Conservation (phyloP, 441 rosid genomes). For the Pelargonium citronellum region DNA sequence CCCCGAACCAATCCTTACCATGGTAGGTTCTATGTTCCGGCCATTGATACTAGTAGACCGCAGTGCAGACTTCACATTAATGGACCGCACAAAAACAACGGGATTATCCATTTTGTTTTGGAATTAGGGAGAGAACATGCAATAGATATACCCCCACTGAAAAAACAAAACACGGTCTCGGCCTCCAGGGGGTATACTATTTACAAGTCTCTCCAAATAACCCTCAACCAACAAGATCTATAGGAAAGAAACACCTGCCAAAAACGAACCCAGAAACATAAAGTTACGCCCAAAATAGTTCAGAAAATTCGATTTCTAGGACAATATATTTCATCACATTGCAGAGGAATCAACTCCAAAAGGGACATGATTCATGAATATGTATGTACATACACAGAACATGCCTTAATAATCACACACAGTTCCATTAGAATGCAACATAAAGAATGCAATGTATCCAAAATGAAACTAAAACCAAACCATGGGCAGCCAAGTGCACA, state of each 20-base stretch:
- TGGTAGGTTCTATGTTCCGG: slow-evolving; percentile 40
- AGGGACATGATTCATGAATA: not conserved
- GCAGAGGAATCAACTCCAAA: not conserved
- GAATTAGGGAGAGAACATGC: not conserved
- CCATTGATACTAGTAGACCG: slow-evolving; percentile 50
- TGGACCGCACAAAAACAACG: not conserved
- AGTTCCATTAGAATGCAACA: not conserved
- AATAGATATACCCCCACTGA: slow-evolving; percentile 6
- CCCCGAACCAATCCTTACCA: slow-evolving; percentile 49
- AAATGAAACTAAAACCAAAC: slow-evolving; percentile 5
- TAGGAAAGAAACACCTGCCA: not conserved
- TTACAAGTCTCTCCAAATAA: slow-evolving; percentile 4
- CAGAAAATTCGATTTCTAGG: not conserved
- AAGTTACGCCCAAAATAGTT: not conserved
- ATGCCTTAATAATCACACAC: not conserved
- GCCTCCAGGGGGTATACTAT: not conserved
- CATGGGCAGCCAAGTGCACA: not conserved
- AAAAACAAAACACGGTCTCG: not conserved
- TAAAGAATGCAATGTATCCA: not conserved
- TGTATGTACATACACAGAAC: not conserved
- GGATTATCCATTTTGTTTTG: not conserved
- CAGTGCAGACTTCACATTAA: slow-evolving; percentile 37
- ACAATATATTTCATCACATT: not conserved
- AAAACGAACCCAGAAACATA: not conserved
- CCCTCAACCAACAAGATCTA: slow-evolving; percentile 4